Evolutionary conservation across 805 yeast species (phyloP).

Genomic region (Candida boleticola): DNA sequence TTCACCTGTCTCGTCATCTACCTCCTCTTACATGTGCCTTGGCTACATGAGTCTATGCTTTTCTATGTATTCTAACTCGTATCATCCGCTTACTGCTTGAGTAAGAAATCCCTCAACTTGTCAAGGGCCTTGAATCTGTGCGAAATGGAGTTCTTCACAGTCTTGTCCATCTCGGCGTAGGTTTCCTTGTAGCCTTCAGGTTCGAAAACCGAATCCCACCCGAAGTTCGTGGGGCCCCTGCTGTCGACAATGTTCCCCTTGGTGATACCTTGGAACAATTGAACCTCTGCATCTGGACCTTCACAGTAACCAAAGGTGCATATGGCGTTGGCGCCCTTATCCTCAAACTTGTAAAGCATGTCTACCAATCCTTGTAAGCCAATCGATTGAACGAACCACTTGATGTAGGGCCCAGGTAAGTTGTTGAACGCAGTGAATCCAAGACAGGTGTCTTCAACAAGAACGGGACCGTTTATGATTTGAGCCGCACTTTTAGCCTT

Average conservation of each 20-base stretch:
- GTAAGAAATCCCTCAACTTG: slow-evolving; percentile 59
- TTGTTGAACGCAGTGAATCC: slow-evolving; percentile 74
- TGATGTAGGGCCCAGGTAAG: slow-evolving; percentile 92
- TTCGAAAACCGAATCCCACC: slow-evolving; percentile 91
- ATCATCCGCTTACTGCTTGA: neutral
- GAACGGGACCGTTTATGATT: slow-evolving; percentile 69
- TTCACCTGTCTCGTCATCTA: too few relatives aligned
- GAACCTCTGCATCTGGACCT: slow-evolving; percentile 71
- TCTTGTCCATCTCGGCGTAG: slow-evolving; percentile 86
- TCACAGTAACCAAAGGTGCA: slow-evolving; percentile 92
- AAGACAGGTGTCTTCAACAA: slow-evolving; percentile 94
- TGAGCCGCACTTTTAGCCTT: slow-evolving; percentile 76
- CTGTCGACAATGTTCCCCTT: slow-evolving; percentile 75
- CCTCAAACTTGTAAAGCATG: slow-evolving; percentile 77
- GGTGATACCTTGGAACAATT: slow-evolving; percentile 81
- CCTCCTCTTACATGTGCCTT: too few relatives aligned
- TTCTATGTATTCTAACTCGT: neutral
- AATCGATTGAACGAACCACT: slow-evolving; percentile 81
- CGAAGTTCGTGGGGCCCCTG: slow-evolving; percentile 81
- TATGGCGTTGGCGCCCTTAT: slow-evolving; percentile 81
- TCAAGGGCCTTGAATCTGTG: slow-evolving; percentile 85
- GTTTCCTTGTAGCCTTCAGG: slow-evolving; percentile 69
- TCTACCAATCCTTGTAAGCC: slow-evolving; percentile 78
- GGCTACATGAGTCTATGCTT: too few relatives aligned
- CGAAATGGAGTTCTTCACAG: slow-evolving; percentile 73